Evolutionary conservation across 306 rosid species (phyloP).

Genomic region (Vigna trinervia): DNA sequence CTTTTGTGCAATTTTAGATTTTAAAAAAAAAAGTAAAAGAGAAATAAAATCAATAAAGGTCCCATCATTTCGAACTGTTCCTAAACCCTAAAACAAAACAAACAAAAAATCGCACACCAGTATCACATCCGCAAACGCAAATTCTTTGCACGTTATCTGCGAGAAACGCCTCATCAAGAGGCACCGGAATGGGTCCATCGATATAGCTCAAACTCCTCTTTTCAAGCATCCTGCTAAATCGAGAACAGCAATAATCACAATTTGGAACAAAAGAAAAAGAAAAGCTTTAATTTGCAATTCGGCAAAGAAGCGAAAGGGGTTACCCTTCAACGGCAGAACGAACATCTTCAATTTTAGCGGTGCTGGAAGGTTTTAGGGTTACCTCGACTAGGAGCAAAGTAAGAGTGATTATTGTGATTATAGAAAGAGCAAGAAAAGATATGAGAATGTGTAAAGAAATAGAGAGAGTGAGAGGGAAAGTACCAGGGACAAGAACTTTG

Average conservation of each 20-base stretch:
- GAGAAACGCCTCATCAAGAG: constrained; percentile 73
- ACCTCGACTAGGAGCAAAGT: constrained; percentile 69
- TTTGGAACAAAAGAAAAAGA: neutral
- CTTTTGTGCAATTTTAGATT: constrained; percentile 1
- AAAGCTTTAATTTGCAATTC: neutral
- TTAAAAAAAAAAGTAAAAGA: neutral
- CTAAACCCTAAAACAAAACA: constrained; percentile 9
- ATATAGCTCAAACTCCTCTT: constrained; percentile 88
- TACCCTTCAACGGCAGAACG: constrained; percentile 82
- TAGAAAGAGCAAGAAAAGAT: constrained; percentile 11
- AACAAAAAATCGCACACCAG: constrained; percentile 53
- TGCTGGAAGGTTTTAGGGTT: constrained; percentile 81
- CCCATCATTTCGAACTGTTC: neutral
- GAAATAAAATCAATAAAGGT: neutral
- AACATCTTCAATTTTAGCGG: constrained; percentile 70
- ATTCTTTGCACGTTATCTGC: constrained; percentile 79
- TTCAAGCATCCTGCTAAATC: constrained; percentile 84
- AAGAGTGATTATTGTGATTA: neutral
- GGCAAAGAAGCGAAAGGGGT: neutral
- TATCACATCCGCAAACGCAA: constrained; percentile 62
- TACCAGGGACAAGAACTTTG: constrained; percentile 81
- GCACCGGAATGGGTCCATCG: constrained; percentile 82
- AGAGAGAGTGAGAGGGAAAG: neutral
- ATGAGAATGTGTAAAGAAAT: neutral
- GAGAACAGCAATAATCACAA: neutral